These are phyloP conservation scores for Yamadazyma paraphyllophila DNA, from an alignment of 805 yeast genomes.

Conservation along the genomic window DNA sequence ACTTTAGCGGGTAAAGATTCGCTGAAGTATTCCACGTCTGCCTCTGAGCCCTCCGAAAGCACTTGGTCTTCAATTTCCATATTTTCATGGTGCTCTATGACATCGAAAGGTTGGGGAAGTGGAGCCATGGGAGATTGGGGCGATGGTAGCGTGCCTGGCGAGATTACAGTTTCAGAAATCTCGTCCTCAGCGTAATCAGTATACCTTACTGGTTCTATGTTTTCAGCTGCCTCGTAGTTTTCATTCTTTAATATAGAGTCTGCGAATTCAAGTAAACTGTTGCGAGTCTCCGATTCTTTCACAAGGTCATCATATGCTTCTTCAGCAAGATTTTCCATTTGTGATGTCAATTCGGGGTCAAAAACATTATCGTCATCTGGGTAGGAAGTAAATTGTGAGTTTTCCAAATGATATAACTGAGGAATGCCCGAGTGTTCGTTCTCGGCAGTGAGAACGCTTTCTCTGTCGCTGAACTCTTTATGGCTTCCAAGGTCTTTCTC, in stretches of 20 bases:
- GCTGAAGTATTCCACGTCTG: conserved; percentile 5
- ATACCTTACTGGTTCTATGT: background rate
- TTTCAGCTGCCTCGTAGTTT: too few relatives aligned
- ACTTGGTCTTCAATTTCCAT: background rate
- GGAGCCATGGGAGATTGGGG: conserved; percentile 9
- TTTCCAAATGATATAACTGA: conserved; percentile 2
- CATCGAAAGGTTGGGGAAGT: conserved; percentile 11
- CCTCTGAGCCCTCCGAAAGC: conserved; percentile 7
- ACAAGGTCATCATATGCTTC: background rate
- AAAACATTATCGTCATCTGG: conserved; percentile 2
- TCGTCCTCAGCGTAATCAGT: conserved; percentile 1
- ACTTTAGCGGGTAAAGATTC: background rate
- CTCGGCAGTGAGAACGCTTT: conserved; percentile 1
- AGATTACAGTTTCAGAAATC: background rate
- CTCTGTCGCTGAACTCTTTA: conserved; percentile 2
- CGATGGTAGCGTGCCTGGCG: background rate
- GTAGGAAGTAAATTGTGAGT: conserved; percentile 1
- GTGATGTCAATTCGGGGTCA: conserved; percentile 9
- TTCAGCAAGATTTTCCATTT: conserved; percentile 3
- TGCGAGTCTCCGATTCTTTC: background rate
- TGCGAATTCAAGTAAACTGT: background rate
- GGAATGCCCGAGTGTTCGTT: background rate
- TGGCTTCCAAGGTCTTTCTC: too few relatives aligned
- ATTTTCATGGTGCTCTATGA: background rate
- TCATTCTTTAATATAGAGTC: background rate